phyloP scores from a whole-genome alignment of 2,329 filamentous ascomycete species.

The Scedosporium minutisporum region DNA sequence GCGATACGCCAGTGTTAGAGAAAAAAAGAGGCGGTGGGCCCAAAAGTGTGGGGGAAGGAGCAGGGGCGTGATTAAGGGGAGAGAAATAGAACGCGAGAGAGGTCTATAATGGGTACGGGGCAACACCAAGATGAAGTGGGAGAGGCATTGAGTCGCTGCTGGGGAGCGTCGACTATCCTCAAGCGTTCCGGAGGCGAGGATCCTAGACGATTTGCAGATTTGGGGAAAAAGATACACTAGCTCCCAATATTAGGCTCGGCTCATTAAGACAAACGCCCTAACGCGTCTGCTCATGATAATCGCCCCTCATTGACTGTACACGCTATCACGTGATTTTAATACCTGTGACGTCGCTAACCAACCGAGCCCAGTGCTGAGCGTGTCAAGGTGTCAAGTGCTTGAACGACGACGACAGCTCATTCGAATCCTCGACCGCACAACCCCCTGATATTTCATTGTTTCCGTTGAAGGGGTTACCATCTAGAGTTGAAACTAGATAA shows the following conservation, averaged over 20 bases:
- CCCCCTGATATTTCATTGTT: too few species aligned
- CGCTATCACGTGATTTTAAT: neutral
- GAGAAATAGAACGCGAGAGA: neutral
- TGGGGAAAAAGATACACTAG: neutral
- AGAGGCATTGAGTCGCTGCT: neutral
- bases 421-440: too few species aligned
- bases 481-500: too few species aligned
- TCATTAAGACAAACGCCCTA: neutral
- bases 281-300: neutral
- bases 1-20: too few species aligned
- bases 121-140: neutral
- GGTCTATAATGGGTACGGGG: neutral
- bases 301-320: neutral
- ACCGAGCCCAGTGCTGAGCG: neutral
- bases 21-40: slow-evolving; percentile 1
- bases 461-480: too few species aligned
- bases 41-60: neutral
- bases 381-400: too few species aligned
- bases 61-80: neutral
- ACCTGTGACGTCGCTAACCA: neutral
- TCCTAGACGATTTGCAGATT: neutral
- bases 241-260: neutral
- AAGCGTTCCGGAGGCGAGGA: neutral
- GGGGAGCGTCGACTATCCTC: neutral
- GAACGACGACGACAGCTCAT: too few species aligned